A percentile compares a stretch with the other conserved stretches of the same genome.
Conservation (phyloP, 2,329 filamentous ascomycete species). For the Scleromitrula shiraiana region DNA sequence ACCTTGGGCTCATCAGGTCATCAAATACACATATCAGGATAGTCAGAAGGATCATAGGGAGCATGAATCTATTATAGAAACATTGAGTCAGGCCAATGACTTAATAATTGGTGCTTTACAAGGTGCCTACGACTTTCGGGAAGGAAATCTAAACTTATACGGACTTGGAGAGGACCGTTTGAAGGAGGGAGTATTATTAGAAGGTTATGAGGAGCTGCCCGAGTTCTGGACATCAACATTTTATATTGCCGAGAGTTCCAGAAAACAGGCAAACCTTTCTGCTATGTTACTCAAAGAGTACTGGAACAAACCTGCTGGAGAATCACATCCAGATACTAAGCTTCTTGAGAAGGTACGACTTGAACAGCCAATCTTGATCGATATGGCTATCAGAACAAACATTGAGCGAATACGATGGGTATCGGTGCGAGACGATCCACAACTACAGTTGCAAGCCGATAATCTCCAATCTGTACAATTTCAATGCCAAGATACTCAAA, state of each 20-base stretch:
- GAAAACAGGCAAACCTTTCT: slow-evolving; percentile 51
- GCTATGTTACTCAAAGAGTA: slow-evolving; percentile 25
- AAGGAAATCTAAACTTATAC: slow-evolving; percentile 60
- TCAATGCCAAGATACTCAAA: slow-evolving; percentile 36
- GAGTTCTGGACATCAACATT: slow-evolving; percentile 79
- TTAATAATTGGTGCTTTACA: slow-evolving; percentile 59
- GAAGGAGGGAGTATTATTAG: slow-evolving; percentile 53
- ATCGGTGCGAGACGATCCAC: slow-evolving; percentile 41
- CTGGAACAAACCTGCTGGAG: slow-evolving; percentile 25
- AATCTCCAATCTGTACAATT: slow-evolving; percentile 37
- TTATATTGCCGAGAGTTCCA: slow-evolving; percentile 52
- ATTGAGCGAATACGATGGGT: slow-evolving; percentile 53
- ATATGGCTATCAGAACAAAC: slow-evolving; percentile 49
- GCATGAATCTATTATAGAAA: slow-evolving; percentile 34
- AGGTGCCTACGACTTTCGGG: slow-evolving; percentile 62
- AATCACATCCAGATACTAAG: slow-evolving; percentile 20
- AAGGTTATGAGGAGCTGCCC: slow-evolving; percentile 60
- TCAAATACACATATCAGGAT: slow-evolving; percentile 64
- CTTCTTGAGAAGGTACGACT: slow-evolving; percentile 39
- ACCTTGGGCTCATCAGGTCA: slow-evolving; percentile 69
- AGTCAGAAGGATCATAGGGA: slow-evolving; percentile 50
- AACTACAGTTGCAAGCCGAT: slow-evolving; percentile 40
- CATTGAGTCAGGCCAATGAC: slow-evolving; percentile 59
- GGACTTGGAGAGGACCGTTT: slow-evolving; percentile 62
- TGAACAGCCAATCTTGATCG: slow-evolving; percentile 46